Base-by-base conservation (phyloP, 495 filamentous ascomycete genomes). In the Ramalina intermedia region DNA sequence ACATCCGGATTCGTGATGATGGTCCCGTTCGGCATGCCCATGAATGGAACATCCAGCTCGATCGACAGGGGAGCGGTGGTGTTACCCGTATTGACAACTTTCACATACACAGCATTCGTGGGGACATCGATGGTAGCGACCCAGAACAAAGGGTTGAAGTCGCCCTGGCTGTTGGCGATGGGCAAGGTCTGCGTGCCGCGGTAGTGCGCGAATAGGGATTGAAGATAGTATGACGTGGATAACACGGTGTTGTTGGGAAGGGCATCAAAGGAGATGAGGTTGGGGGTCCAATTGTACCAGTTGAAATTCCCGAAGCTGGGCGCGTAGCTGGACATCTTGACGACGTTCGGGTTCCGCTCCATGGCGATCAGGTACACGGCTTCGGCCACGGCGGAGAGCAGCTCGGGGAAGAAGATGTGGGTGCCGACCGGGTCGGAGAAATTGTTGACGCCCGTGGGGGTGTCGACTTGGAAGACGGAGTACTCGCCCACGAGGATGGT, bases 351-450 rank as follows among this genome's bases (percentile, higher is more conserved):
- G 58, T 85, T 85, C 20, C 79, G 68, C 63, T 87, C 82, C 38
- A 76, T 69, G 23, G 78, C 80, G 35, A 87, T 70, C 52, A 82
- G 70, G 52, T 75, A 82, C 24, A 85, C 72, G 2, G 79, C 80
- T 55, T 87, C 81, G 21, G 66, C 71, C 37, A 83, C 75, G 38
- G 71, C 70, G 37, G 74, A 76, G 48, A 70, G 71, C 76, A 75
- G 82, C 51, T 45, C 57, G 66, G 45, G 70, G 60, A 66, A 64
- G 4, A 58, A 59, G 26, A 66, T 66, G 27, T 51, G 57, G 14
- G 53, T 51, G 40, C 49, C 41, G 61, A 50, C 24, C 13, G 46
- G 7, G 49, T 37, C 51, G 48, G 37, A 46, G 52, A 70, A 79
- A 41, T 63, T 66, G 20, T 61, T 63, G 35, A 69, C 71, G 26